Base-by-base conservation (phyloP, 345 rosid genomes). In the Citrus sp. region DNA sequence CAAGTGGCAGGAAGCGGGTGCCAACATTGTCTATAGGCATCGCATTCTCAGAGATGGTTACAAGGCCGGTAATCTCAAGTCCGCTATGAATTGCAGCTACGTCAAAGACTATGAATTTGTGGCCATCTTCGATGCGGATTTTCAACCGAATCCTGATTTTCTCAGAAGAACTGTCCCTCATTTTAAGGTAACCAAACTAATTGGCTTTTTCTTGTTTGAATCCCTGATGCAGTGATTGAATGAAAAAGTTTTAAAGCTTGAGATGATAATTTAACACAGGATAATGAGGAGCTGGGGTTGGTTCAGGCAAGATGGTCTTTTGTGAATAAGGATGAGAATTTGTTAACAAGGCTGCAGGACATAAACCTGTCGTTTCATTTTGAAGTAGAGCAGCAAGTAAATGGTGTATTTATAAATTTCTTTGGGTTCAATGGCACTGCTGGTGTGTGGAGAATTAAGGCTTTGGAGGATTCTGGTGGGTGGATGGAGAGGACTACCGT, bases 241-340 rank as follows among this genome's bases (percentile, higher is more conserved):
- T 7, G 22, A 19, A 54, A 19, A 54, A 64, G 25, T 64, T 62
- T 21, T 75, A 75, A 64, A 22, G 42, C 32, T 75, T 13, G 21
- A 64, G 37, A 56, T 77, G 54, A 27, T 66, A 21, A 55, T 9
- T 9, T 71, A 10, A 30, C 83, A 60, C 90, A 94, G 98, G 93
- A 85, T 82, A 90, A 94, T 63, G 94, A 94, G 72, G 92, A 93
- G 37, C 72, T 94, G 10, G 98, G 91, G 54, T 84, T 94, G 74
- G 98, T 94, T 79, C 98, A 94, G 77, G 97, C 97, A 3, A 89
- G 98, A 51, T 94, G 98, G 98, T 94, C 98, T 0, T 94, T 94
- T 81, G 97, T 94, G 77, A 94, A 94, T 82, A 93, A 87, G 81
- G 98, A 94, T 70, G 98, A 94, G 86, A 94, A 94, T 79, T 82